Percentiles rank a stretch among this genome's conserved stretches.
Evolutionary conservation across 2,329 filamentous ascomycete species (phyloP).

Genomic region (Talaromyces albobiverticillius): DNA sequence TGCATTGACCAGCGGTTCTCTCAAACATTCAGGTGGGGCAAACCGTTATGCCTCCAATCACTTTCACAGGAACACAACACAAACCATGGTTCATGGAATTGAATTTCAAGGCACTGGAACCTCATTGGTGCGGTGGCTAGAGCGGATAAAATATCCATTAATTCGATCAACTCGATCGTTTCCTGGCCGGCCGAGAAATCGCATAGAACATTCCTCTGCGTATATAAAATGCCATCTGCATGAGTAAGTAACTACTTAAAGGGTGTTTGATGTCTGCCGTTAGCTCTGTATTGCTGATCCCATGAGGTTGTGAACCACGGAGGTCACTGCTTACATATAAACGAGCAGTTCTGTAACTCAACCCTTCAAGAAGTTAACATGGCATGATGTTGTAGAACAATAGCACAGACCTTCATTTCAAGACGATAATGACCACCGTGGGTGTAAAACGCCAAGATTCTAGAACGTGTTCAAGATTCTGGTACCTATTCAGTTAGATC

Average conservation of each 20-base stretch:
- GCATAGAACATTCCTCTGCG: background rate
- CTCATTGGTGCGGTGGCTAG: too few relatives aligned
- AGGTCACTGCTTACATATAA: background rate
- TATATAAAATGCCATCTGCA: background rate
- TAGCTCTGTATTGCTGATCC: background rate
- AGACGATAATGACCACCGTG: background rate
- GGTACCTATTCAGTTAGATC: background rate
- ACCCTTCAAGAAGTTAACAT: background rate
- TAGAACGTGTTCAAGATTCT: background rate
- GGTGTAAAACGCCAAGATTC: background rate
- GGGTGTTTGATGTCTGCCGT: background rate
- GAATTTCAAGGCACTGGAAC: too few relatives aligned
- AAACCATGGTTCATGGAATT: too few relatives aligned
- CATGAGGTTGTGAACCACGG: background rate
- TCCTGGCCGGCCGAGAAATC: background rate
- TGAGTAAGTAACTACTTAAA: too few relatives aligned
- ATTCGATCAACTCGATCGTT: background rate
- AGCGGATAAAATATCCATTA: background rate
- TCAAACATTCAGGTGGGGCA: too few relatives aligned
- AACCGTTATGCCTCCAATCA: too few relatives aligned
- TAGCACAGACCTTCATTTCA: background rate
- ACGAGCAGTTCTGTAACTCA: background rate
- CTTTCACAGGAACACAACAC: too few relatives aligned
- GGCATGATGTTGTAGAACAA: background rate
- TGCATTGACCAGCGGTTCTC: too few relatives aligned